These are phyloP conservation scores for Saururus chinensis DNA, from an alignment of 164 flowering plant genomes.

Conservation along the genomic window DNA sequence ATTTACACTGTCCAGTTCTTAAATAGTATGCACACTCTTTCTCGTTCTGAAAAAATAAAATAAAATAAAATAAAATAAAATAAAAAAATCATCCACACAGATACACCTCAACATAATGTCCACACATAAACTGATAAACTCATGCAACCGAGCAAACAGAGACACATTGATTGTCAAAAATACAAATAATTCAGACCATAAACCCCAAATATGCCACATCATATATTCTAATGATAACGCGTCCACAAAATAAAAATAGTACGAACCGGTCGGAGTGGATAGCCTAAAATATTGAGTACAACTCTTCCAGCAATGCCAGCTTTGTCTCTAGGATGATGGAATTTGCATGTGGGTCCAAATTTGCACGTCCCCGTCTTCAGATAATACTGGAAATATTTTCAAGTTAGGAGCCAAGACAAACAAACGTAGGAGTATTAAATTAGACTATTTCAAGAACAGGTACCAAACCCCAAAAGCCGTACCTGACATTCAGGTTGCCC, in stretches of 20 bases:
- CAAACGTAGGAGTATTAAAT: too few relatives aligned
- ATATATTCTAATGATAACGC: neutral
- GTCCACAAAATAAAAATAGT: neutral
- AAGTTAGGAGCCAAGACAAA: neutral
- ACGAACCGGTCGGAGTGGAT: slow-evolving; percentile 92
- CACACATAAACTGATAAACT: neutral
- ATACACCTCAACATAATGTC: neutral
- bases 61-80: slow-evolving; percentile 1
- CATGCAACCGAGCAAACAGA: neutral
- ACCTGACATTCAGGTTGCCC: slow-evolving; percentile 99
- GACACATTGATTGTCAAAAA: neutral
- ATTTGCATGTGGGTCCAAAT: slow-evolving; percentile 96
- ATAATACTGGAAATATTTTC: slow-evolving; percentile 46
- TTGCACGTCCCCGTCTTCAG: slow-evolving; percentile 96
- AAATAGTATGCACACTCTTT: slow-evolving; percentile 84
- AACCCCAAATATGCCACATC: neutral
- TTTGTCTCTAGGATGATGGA: slow-evolving; percentile 91
- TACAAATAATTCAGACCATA: neutral
- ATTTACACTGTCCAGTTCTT: slow-evolving; percentile 95
- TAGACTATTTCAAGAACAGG: too few relatives aligned
- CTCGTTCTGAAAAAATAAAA: slow-evolving; percentile 50
- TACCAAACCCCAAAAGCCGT: too few relatives aligned
- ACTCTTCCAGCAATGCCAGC: slow-evolving; percentile 92
- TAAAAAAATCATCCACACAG: neutral
- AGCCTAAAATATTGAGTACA: slow-evolving; percentile 69